Conservation (phyloP, 352 stramenopile genomes). For the Globisporangium spiculum region DNA sequence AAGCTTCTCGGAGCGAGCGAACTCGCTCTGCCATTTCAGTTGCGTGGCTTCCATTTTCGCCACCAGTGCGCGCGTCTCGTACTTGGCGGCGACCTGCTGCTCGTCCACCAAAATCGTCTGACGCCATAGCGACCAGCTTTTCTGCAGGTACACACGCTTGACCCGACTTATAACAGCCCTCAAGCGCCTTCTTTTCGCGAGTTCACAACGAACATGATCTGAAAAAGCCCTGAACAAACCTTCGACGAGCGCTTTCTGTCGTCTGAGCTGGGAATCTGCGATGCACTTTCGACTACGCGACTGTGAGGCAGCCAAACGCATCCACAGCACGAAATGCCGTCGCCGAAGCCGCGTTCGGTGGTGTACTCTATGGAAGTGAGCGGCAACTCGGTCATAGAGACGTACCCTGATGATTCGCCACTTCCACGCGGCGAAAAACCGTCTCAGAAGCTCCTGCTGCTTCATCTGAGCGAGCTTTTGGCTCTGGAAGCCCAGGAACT, state of each 20-base stretch:
- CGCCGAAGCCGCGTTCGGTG: conserved; percentile 8
- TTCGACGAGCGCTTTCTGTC: neutral
- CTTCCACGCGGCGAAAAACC: conserved; percentile 20
- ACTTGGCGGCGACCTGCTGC: neutral
- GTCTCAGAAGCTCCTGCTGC: conserved; percentile 16
- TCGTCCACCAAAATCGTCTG: conserved; percentile 4
- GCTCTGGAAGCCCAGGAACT: conserved; percentile 21
- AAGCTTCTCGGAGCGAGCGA: conserved; percentile 12
- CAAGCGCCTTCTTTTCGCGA: conserved; percentile 21
- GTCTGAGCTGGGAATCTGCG: neutral
- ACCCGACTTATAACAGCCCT: conserved; percentile 16
- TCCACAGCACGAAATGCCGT: conserved; percentile 22
- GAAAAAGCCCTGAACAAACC: conserved; percentile 14
- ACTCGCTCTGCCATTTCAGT: neutral
- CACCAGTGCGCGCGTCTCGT: neutral
- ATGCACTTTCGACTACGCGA: neutral
- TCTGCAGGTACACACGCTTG: conserved; percentile 17
- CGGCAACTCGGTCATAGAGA: conserved; percentile 21
- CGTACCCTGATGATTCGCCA: conserved; percentile 10
- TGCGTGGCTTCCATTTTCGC: conserved; percentile 4
- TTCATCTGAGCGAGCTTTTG: conserved; percentile 16
- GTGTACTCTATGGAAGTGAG: conserved; percentile 22
- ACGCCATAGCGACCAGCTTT: conserved; percentile 23
- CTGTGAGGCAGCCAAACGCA: neutral
- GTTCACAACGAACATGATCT: conserved; percentile 8